Evolutionary conservation across 2,329 filamentous ascomycete species (phyloP), one percentile per base, ranked within the genome.

Genomic region (Diaporthe ampelina): DNA sequence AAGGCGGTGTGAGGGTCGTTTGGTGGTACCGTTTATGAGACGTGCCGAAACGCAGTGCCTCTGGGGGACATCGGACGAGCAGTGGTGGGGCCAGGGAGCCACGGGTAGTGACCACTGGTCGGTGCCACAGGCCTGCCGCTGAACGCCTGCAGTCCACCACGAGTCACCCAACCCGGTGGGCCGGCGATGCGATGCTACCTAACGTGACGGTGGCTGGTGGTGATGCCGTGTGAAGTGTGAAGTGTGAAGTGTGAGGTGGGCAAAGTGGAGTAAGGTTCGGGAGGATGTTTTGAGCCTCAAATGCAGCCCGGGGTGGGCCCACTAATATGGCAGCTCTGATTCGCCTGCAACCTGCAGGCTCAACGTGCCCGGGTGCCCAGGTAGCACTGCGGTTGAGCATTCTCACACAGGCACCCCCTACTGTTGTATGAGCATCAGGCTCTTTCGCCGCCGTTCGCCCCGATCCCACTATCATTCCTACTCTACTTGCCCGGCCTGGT

Each of bases 1-100:
- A 68, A 40, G 48, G 32, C 63, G n/a, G 32, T 29, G 4, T 9
- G 48, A 35, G 17, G n/a, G 29, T 26, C 45, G 32, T 54, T 68
- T 13, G 9, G 48, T 54, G 32, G 63, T 68, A 19, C 32, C 26
- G 48, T 54, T 40, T 40, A 35, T 54, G 63, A 68, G 63, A 68
- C 63, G 63, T 40, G 15, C n/a, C 63, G 63, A 68, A 68, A 68
- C 63, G 48, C 63, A 45, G 63, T 68, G 63, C 45, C 63, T 24
- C 4, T 7, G 63, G n/a, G 45, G 21, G 32, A 68, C 32, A 68
- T 68, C 48, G 63, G 63, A 68, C 32, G 63, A 54, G 32, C 63
- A 40, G 32, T 21, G 37, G 29, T 67, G 37, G 43, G 45, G 61
- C 61, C 45, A 7, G 10, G 21, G 45, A 37, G 29, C 19, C 29